phyloP scores from a whole-genome alignment of 345 rosid genomes.

The Acer negundo region DNA sequence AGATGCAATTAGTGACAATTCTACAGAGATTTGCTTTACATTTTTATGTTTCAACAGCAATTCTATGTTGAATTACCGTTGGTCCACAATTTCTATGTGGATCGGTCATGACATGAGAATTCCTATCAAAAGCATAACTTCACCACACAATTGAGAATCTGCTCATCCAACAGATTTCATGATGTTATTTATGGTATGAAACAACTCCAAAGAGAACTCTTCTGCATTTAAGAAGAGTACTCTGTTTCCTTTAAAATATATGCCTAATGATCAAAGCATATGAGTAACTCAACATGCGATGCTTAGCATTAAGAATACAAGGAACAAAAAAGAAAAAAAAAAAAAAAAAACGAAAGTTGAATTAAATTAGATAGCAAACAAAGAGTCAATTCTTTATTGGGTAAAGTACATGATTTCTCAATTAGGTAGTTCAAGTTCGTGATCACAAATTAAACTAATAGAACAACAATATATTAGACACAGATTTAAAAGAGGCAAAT shows the following conservation, averaged over 20 bases:
- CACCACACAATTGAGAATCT: background rate
- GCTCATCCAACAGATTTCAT: background rate
- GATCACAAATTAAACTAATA: too few relatives aligned
- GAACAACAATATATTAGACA: too few relatives aligned
- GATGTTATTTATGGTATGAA: background rate
- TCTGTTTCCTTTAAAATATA: background rate
- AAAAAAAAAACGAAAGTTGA: background rate
- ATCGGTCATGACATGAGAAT: background rate
- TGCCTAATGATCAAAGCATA: background rate
- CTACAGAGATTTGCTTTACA: background rate
- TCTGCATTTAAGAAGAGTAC: background rate
- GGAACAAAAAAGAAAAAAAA: too few relatives aligned
- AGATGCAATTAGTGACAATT: background rate
- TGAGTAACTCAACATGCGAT: background rate
- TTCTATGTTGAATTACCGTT: background rate
- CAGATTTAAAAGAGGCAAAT: too few relatives aligned
- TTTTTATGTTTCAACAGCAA: background rate
- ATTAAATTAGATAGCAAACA: background rate
- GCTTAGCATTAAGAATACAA: background rate
- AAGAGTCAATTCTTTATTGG: background rate
- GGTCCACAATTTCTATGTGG: background rate
- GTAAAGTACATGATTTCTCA: background rate
- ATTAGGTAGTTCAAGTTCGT: background rate
- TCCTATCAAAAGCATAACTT: background rate
- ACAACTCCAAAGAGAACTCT: too few relatives aligned